Evolutionary conservation across 2,329 filamentous ascomycete genomes (phyloP).

Genomic region (Diaporthe sp.): DNA sequence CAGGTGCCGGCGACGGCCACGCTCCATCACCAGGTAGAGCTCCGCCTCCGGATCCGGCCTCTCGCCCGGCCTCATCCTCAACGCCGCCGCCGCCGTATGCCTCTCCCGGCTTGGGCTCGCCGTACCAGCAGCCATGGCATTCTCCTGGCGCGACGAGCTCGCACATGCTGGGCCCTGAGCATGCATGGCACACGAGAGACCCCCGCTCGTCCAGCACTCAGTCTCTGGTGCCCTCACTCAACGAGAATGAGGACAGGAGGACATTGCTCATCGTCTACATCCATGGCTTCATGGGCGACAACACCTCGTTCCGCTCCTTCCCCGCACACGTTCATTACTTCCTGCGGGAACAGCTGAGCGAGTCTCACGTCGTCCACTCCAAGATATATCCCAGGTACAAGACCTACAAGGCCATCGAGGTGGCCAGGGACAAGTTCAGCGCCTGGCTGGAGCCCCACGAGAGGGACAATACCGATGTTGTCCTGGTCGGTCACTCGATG

Average conservation of each 20-base stretch:
- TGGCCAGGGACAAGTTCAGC: conserved; percentile 86
- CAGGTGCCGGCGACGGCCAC: conserved; percentile 2
- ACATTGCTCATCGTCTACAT: conserved; percentile 73
- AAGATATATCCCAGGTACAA: conserved; percentile 88
- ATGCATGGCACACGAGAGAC: conserved; percentile 45
- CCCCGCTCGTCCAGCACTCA: conserved; percentile 62
- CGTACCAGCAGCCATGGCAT: conserved; percentile 27
- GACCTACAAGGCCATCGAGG: conserved; percentile 76
- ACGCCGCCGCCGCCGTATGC: conserved; percentile 30
- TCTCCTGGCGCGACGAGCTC: neutral
- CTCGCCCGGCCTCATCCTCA: conserved; percentile 10
- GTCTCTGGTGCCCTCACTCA: conserved; percentile 53
- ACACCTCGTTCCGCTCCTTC: conserved; percentile 85
- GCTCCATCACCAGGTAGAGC: neutral
- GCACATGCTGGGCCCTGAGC: conserved; percentile 21
- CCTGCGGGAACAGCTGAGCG: conserved; percentile 72
- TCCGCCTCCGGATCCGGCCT: conserved; percentile 2
- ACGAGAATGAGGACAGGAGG: conserved; percentile 51
- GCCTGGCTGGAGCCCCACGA: conserved; percentile 84
- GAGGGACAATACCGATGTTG: conserved; percentile 77
- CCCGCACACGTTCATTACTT: conserved; percentile 87
- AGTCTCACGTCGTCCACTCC: conserved; percentile 84
- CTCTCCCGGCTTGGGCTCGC: conserved; percentile 8
- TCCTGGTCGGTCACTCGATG: conserved; percentile 91
- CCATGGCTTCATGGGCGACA: conserved; percentile 41